Conservation (phyloP, 768 basidiomycete species). For the Lactifluus subvellereus region DNA sequence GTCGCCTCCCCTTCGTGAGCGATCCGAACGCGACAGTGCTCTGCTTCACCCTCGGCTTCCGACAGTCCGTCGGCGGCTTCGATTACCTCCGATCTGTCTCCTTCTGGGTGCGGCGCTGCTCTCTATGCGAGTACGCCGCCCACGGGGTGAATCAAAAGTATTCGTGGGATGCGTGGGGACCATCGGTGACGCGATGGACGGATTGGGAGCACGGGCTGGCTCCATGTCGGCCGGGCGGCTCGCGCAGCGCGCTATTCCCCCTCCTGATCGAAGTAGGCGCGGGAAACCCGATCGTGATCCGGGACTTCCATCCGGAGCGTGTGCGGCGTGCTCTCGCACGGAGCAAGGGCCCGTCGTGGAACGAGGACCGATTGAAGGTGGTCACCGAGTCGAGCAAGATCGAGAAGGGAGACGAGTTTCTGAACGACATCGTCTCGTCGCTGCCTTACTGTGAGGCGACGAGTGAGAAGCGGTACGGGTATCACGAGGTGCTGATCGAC, state of each 20-base stretch:
- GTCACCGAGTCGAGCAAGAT: constrained; percentile 17
- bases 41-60: constrained; percentile 19
- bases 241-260: constrained; percentile 16
- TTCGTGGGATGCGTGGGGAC: constrained; percentile 18
- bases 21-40: constrained; percentile 10
- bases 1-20: constrained; percentile 13
- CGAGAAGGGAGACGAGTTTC: constrained; percentile 13
- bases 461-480: constrained; percentile 21
- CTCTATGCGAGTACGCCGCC: constrained; percentile 6
- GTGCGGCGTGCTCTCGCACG: constrained; percentile 12
- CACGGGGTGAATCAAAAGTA: not conserved
- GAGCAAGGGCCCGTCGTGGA: not conserved
- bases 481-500: constrained; percentile 18
- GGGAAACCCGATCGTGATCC: constrained; percentile 19
- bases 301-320: constrained; percentile 20
- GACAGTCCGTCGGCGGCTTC: constrained; percentile 12
- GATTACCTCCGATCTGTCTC: constrained; percentile 21
- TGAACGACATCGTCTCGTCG: constrained; percentile 18
- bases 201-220: constrained; percentile 20
- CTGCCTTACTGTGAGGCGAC: constrained; percentile 19
- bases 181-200: constrained; percentile 15
- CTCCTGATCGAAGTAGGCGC: constrained; percentile 12
- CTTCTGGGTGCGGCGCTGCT: constrained; percentile 17
- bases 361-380: constrained; percentile 4
- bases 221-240: constrained; percentile 16